phyloP scores from a whole-genome alignment of 1,284 basidiomycete genomes.

The Ceratobasidium theobromae region DNA sequence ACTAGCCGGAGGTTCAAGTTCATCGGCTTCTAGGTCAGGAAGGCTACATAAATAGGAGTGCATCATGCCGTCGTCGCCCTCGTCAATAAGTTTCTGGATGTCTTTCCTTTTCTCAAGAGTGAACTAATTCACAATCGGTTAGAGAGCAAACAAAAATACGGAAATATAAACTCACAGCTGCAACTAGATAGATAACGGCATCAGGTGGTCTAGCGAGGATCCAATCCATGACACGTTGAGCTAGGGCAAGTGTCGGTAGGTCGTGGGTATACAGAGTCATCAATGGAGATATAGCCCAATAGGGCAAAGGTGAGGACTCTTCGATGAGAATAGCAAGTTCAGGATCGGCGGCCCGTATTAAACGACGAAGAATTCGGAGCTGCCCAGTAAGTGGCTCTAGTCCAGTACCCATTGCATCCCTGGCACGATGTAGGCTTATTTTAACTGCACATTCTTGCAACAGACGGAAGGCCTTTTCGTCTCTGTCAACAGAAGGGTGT shows the following conservation, averaged over 20 bases:
- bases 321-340: constrained; percentile 68
- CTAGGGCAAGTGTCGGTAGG: constrained; percentile 76
- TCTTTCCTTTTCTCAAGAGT: constrained; percentile 63
- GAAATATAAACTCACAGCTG: constrained; percentile 59
- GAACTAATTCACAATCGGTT: constrained; percentile 49
- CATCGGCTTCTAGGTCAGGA: constrained; percentile 58
- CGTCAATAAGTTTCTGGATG: constrained; percentile 55
- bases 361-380: constrained; percentile 67
- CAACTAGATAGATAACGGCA: constrained; percentile 75
- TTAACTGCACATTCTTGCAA: constrained; percentile 65
- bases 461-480: constrained; percentile 43
- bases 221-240: constrained; percentile 89
- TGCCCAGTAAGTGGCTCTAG: constrained; percentile 85
- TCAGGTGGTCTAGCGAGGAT: constrained; percentile 81
- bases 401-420: constrained; percentile 86
- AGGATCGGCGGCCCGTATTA: constrained; percentile 70
- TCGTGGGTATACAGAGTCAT: constrained; percentile 92
- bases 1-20: constrained; percentile 23
- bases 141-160: not conserved
- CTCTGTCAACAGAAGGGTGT: constrained; percentile 39
- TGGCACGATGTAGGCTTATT: constrained; percentile 75
- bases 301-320: constrained; percentile 70
- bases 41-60: constrained; percentile 76
- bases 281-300: constrained; percentile 87
- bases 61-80: constrained; percentile 73